A percentile compares a stretch with the other conserved stretches of the same genome.
These are phyloP conservation scores for Trichophyton simii DNA, from an alignment of 2,329 filamentous ascomycete genomes.

Conservation along the genomic window DNA sequence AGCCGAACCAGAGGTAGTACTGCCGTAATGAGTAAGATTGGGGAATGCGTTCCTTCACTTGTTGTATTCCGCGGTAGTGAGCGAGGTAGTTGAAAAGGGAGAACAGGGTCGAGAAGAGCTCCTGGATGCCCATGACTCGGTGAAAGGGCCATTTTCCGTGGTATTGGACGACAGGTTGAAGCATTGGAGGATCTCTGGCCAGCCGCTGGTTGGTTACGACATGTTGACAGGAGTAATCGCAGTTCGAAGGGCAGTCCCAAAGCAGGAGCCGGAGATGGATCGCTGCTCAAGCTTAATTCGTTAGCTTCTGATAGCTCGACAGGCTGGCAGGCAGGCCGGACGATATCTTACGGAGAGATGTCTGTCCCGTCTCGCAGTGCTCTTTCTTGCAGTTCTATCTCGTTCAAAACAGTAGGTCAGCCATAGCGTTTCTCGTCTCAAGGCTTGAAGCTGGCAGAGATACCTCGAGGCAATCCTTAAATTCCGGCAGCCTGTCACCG, in stretches of 20 bases:
- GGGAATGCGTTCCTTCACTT: slow-evolving; percentile 59
- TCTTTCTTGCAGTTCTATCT: slow-evolving; percentile 62
- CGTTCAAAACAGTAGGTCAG: neutral
- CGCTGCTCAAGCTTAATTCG: slow-evolving; percentile 40
- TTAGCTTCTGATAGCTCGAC: neutral
- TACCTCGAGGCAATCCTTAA: slow-evolving; percentile 74
- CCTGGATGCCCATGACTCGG: slow-evolving; percentile 83
- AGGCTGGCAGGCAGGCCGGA: neutral
- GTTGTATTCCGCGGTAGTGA: slow-evolving; percentile 63
- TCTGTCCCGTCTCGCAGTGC: slow-evolving; percentile 60
- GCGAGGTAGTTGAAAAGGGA: slow-evolving; percentile 82
- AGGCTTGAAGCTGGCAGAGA: neutral
- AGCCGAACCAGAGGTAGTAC: slow-evolving; percentile 71
- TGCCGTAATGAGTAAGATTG: slow-evolving; percentile 59
- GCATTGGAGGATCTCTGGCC: slow-evolving; percentile 49
- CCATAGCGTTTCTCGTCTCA: neutral
- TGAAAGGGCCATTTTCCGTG: slow-evolving; percentile 98
- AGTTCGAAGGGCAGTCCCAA: slow-evolving; percentile 87
- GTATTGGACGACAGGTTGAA: slow-evolving; percentile 68
- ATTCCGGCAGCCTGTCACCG: slow-evolving; percentile 78
- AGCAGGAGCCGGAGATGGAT: slow-evolving; percentile 73
- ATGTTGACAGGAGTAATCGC: slow-evolving; percentile 96
- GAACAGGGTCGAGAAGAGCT: slow-evolving; percentile 87
- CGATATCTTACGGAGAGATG: slow-evolving; percentile 54
- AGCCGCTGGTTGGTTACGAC: slow-evolving; percentile 66